Percentiles rank a stretch among this genome's conserved stretches.
Conservation (phyloP, 768 basidiomycete species). For the Fomitopsis serialis region DNA sequence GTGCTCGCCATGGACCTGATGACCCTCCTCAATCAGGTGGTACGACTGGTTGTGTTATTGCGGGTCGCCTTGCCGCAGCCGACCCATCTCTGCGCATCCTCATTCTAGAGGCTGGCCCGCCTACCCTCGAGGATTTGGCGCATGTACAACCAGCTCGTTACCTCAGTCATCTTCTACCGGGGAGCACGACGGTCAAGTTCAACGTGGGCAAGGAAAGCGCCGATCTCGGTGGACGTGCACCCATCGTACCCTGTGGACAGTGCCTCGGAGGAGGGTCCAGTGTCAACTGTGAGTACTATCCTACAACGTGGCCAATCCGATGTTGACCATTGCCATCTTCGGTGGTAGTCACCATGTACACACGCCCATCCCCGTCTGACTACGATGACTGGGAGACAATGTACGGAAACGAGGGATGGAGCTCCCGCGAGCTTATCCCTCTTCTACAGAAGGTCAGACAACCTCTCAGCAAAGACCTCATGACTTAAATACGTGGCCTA, state of each 20-base stretch:
- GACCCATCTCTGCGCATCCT: constrained; percentile 51
- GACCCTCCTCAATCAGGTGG: constrained; percentile 29
- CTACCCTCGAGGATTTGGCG: constrained; percentile 36
- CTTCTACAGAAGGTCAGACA: constrained; percentile 39
- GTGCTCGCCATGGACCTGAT: neutral
- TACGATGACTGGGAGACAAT: constrained; percentile 56
- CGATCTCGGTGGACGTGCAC: constrained; percentile 38
- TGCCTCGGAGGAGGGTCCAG: constrained; percentile 56
- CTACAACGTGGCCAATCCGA: constrained; percentile 25
- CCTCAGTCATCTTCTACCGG: constrained; percentile 33
- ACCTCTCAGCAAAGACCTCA: neutral
- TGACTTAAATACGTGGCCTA: neutral
- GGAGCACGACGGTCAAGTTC: constrained; percentile 37
- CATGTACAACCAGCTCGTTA: constrained; percentile 52
- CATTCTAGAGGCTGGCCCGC: constrained; percentile 53
- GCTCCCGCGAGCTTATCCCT: constrained; percentile 50
- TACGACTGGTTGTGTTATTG: constrained; percentile 50
- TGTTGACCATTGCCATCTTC: neutral
- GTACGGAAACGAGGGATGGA: constrained; percentile 56
- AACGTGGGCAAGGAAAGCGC: constrained; percentile 34
- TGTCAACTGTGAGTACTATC: constrained; percentile 50
- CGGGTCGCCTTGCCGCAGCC: constrained; percentile 45
- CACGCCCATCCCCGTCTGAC: constrained; percentile 55
- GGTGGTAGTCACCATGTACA: constrained; percentile 39
- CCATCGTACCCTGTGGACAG: constrained; percentile 40